These are phyloP conservation scores for Colletotrichum echinochloae DNA, from an alignment of 2,329 filamentous ascomycete genomes.

Conservation along the genomic window DNA sequence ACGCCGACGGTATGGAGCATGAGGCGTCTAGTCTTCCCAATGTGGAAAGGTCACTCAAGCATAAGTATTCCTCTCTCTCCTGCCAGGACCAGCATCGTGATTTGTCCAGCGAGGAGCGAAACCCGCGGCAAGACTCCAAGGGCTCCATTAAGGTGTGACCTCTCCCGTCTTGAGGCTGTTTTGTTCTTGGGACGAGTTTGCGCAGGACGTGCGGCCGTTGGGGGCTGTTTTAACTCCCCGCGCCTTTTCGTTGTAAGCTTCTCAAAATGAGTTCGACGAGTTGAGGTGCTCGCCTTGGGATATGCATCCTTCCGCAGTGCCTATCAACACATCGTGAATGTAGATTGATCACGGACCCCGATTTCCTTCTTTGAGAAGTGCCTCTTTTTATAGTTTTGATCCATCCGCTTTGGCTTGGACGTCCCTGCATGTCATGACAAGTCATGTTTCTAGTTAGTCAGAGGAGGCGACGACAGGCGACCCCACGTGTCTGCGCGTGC, in stretches of 20 bases:
- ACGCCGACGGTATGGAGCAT: neutral
- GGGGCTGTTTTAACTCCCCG: neutral
- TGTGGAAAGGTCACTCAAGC: slow-evolving; percentile 17
- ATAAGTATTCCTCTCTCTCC: neutral
- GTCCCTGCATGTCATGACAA: slow-evolving; percentile 18
- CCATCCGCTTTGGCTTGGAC: slow-evolving; percentile 10
- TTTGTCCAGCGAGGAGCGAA: neutral
- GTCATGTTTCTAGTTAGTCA: slow-evolving; percentile 9
- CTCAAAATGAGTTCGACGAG: neutral
- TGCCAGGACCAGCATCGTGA: neutral
- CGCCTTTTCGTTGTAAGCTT: neutral
- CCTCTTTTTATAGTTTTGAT: slow-evolving; percentile 20
- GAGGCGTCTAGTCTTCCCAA: slow-evolving; percentile 4
- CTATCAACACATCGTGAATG: neutral
- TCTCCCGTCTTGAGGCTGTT: slow-evolving; percentile 14
- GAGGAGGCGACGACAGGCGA: slow-evolving; percentile 4
- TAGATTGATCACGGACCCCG: neutral
- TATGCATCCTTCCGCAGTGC: slow-evolving; percentile 2
- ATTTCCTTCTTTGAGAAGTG: slow-evolving; percentile 12
- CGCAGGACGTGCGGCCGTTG: neutral
- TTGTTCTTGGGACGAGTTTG: neutral
- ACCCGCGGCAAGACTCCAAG: neutral
- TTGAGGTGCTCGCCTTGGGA: neutral
- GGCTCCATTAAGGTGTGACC: slow-evolving; percentile 19
- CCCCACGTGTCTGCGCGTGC: neutral